Evolutionary conservation across 2,329 filamentous ascomycete genomes (phyloP).

Genomic region (Pochonia chlamydosporia): DNA sequence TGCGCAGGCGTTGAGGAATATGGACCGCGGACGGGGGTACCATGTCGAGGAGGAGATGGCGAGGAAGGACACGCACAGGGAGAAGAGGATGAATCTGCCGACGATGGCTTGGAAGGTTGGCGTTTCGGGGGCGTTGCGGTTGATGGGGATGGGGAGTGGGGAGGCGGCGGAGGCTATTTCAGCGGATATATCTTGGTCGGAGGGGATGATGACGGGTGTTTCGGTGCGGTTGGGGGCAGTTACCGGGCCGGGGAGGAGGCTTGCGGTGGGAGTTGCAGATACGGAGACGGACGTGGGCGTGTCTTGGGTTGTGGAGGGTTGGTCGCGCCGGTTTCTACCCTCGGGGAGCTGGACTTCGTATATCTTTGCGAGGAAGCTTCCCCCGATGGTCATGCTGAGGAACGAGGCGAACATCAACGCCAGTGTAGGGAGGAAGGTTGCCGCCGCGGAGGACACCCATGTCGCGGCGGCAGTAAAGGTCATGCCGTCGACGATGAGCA

Average conservation of each 20-base stretch:
- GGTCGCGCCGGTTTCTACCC: conserved; percentile 43
- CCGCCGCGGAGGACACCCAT: conserved; percentile 50
- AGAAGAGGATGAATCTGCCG: conserved; percentile 50
- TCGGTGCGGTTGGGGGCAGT: conserved; percentile 24
- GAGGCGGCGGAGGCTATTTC: conserved; percentile 45
- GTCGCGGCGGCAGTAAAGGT: conserved; percentile 50
- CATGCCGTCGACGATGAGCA: conserved; percentile 58
- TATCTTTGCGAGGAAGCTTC: conserved; percentile 54
- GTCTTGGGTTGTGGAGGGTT: conserved; percentile 12
- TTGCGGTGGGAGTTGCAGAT: conserved; percentile 11
- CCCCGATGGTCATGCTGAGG: conserved; percentile 51
- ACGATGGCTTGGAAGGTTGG: conserved; percentile 50
- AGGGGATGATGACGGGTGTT: conserved; percentile 53
- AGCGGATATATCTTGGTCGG: conserved; percentile 57
- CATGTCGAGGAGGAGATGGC: conserved; percentile 55
- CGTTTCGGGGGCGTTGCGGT: conserved; percentile 16
- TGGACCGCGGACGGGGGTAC: conserved; percentile 47
- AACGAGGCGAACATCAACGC: conserved; percentile 45
- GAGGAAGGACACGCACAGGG: conserved; percentile 51
- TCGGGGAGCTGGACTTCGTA: conserved; percentile 53
- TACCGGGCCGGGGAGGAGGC: conserved; percentile 34
- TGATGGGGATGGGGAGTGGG: conserved; percentile 24
- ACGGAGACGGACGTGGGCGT: conserved; percentile 12
- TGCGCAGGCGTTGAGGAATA: conserved; percentile 58
- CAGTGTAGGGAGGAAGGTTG: conserved; percentile 51